These are phyloP conservation scores for Coemansia reversa DNA, from an alignment of 192 early-diverging fungal species.

Conservation along the genomic window DNA sequence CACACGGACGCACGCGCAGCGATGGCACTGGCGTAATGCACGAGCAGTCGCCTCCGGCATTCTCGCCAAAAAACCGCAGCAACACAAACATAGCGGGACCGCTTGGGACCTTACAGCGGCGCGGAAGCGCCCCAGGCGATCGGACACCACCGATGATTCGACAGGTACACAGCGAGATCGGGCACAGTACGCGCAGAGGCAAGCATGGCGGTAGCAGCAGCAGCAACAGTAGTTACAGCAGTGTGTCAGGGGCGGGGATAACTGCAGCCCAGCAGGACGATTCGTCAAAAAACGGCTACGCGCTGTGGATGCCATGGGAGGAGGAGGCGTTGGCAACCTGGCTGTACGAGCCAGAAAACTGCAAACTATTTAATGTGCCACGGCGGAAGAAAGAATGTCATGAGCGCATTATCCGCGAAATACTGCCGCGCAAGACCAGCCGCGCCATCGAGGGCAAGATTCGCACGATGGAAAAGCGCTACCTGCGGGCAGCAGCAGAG, in stretches of 20 bases:
- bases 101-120: not conserved
- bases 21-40: not conserved
- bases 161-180: not conserved
- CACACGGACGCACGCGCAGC: not conserved
- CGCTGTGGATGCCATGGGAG: constrained; percentile 53
- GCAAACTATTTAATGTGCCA: constrained; percentile 50
- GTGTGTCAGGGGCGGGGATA: not conserved
- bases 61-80: not conserved
- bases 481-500: constrained; percentile 32
- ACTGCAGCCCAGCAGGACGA: constrained; percentile 12
- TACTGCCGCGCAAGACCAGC: constrained; percentile 48
- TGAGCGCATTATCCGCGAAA: constrained; percentile 48
- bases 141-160: not conserved
- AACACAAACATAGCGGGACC: not conserved
- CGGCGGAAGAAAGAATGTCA: constrained; percentile 55
- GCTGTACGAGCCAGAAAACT: constrained; percentile 48
- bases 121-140: not conserved
- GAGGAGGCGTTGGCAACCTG: constrained; percentile 44
- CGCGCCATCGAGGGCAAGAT: constrained; percentile 55
- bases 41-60: not conserved
- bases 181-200: not conserved
- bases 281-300: constrained; percentile 26
- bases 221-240: constrained; percentile 3
- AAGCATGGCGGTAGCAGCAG: not conserved
- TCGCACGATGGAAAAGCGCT: constrained; percentile 49